Conservation (phyloP, 495 filamentous ascomycete species). For the Aspergillus nidulans region DNA sequence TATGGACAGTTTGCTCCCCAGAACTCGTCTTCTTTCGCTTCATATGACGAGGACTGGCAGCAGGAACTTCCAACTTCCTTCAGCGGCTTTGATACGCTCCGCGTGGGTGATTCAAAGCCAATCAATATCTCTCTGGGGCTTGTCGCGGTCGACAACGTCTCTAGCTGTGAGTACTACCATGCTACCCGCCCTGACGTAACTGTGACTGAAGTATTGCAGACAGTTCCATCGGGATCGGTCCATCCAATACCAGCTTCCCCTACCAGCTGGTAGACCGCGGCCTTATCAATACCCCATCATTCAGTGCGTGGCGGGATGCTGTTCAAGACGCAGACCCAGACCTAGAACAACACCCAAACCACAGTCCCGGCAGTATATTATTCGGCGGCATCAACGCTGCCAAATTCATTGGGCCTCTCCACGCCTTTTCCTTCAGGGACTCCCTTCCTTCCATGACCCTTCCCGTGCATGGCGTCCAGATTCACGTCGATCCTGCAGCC, state of each 20-base stretch:
- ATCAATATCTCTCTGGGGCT: conserved; percentile 2
- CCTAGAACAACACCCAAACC: not conserved
- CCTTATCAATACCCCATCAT: conserved; percentile 6
- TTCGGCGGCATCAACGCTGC: conserved; percentile 9
- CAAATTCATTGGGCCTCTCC: conserved; percentile 3
- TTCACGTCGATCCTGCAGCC: conserved; percentile 1
- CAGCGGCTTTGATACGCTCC: not conserved
- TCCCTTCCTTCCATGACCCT: not conserved
- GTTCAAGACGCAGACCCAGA: not conserved
- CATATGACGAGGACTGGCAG: not conserved
- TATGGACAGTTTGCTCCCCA: conserved; percentile 1
- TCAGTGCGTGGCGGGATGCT: conserved; percentile 1
- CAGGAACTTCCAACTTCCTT: not conserved
- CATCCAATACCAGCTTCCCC: not conserved
- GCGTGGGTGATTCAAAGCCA: not conserved
- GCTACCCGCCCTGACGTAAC: not conserved
- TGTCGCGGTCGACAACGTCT: not conserved
- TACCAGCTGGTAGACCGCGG: conserved; percentile 1
- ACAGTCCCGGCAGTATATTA: not conserved
- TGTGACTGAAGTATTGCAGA: not conserved
- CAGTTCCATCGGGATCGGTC: conserved; percentile 4
- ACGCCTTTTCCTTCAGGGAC: conserved; percentile 3
- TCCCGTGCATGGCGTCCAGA: conserved; percentile 1
- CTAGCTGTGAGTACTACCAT: not conserved
- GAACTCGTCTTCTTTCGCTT: conserved; percentile 3